Evolutionary conservation across 228 moss, liverwort and hornwort genomes (phyloP).

Genomic region (Sphagnum fallax): DNA sequence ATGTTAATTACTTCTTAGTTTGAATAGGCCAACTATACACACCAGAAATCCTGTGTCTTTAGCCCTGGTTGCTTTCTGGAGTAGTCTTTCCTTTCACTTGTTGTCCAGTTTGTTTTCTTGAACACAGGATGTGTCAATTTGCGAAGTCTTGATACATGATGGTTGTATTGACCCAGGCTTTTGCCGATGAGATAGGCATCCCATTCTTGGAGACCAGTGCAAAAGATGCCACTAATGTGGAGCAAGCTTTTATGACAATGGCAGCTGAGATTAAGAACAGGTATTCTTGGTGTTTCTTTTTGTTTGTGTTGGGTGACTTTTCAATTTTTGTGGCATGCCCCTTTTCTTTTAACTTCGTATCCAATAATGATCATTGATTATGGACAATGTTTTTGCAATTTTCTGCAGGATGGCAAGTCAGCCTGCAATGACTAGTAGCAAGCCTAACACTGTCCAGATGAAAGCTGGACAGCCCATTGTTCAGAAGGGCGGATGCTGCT

Average conservation of each 20-base stretch:
- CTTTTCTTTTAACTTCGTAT: no score
- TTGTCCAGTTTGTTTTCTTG: no score
- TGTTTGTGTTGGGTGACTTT: not conserved
- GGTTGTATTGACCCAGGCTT: conserved; percentile 20
- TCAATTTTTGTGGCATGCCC: no score
- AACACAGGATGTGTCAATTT: no score
- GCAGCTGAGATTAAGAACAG: conserved; percentile 69
- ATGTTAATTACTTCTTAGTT: no score
- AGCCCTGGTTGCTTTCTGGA: no score
- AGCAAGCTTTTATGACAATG: conserved; percentile 75
- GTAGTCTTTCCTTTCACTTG: no score
- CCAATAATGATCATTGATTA: no score
- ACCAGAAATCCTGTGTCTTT: no score
- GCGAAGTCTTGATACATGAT: no score
- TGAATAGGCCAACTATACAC: no score
- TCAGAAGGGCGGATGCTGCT: conserved; percentile 25
- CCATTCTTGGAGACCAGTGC: conserved; percentile 71
- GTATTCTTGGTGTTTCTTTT: conserved; percentile 4
- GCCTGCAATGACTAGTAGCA: conserved; percentile 17
- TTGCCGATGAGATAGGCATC: conserved; percentile 69
- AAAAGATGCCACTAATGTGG: conserved; percentile 62
- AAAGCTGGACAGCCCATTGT: conserved; percentile 14
- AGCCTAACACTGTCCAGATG: conserved; percentile 20
- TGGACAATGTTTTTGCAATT: no score
- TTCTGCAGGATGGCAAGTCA: conserved; percentile 20